Evolutionary conservation across 495 filamentous ascomycete genomes (phyloP), one percentile per base, ranked within the genome.

Genomic region (Annulohypoxylon maeteangense): DNA sequence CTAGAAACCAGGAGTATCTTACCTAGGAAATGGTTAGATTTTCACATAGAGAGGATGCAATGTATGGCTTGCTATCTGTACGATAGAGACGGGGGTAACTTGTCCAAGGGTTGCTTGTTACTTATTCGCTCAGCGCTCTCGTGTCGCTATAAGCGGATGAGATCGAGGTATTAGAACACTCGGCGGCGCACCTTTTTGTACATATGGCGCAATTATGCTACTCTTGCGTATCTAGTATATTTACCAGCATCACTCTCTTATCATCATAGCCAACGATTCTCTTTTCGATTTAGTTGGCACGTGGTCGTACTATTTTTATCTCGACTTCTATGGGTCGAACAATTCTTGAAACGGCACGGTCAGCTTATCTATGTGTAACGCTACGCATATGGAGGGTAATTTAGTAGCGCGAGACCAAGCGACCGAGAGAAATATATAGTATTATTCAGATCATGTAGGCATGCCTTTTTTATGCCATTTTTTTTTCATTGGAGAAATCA

Each of bases 1-100:
- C 59, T 55, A 55, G 64, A 67, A 65, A 61, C 57, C 55, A 16
- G 55, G 45, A 59, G 38, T 65, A 60, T 68, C 47, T 65, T 36
- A 62, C 29, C 68, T 56, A 32, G 55, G 50, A 62, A 65, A 62
- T 51, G 54, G 22, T 29, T 57, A 48, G 64, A 3, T 55, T 63
- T 74, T 56, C 42, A 65, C 40, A 32, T 62, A 69, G 62, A 65
- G 59, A 59, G 51, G 65, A 62, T 67, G 63, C 44, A 56, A 58
- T 58, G 51, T 69, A 65, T 72, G 38, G 50, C 48, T 65, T 67
- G 54, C 63, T 31, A 62, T 50, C 62, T 76, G 70, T 78, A 76
- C 50, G 29, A 65, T 64, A 51, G 65, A 72, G 65, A 70, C 67
- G 56, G 40, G 40, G 40, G 65, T 36, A 27, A 18, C 42, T 54